These are phyloP conservation scores for Eucalyptus melliodora DNA, from an alignment of 345 rosid genomes.

Conservation along the genomic window DNA sequence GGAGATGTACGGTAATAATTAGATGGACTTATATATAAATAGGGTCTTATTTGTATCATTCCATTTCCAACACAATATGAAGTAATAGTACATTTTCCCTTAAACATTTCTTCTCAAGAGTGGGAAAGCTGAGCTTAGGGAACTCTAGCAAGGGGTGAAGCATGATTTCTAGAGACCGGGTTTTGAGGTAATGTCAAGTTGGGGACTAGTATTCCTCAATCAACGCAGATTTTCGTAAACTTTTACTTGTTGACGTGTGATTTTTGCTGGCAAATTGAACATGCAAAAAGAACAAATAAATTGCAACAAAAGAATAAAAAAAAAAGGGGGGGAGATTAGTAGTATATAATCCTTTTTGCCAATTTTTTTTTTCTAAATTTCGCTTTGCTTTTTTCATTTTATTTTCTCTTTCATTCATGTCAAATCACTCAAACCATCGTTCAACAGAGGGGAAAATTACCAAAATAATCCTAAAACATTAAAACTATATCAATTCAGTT, in stretches of 20 bases:
- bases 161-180: fast-evolving
- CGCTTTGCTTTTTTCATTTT: neutral
- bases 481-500: fast-evolving
- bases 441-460: neutral
- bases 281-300: neutral
- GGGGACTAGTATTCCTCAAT: neutral
- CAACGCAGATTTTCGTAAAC: fast-evolving
- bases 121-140: neutral
- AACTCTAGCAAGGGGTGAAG: neutral
- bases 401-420: neutral
- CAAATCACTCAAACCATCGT: too few relatives aligned
- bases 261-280: neutral
- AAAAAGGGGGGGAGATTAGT: neutral
- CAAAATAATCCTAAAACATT: neutral
- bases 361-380: too few relatives aligned
- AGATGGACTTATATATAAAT: neutral
- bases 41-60: neutral
- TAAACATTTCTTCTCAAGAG: neutral
- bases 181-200: neutral
- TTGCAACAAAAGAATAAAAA: too few relatives aligned
- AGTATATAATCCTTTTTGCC: neutral
- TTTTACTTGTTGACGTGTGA: neutral
- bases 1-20: neutral
- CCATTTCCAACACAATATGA: neutral
- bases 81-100: neutral